Base-by-base conservation (phyloP, 306 rosid genomes). In the Lagenaria siceraria region DNA sequence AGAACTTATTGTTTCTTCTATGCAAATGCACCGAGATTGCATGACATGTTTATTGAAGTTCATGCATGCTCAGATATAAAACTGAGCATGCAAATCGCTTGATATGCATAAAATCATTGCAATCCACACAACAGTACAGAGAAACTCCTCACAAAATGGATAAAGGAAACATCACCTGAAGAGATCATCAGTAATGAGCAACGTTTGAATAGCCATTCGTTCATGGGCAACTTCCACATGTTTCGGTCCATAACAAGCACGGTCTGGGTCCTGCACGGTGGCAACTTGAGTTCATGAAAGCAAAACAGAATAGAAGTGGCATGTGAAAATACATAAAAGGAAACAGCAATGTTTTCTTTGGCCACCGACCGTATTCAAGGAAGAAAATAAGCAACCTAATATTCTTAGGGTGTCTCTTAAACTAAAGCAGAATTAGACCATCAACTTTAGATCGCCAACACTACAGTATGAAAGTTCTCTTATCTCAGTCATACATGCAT, bases 181-280 rank as follows among this genome's bases (percentile, higher is more conserved):
- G 68, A 95, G 97, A 6, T 87, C 92, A 74, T 95, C 99, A 2
- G 97, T 87, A 74, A 95, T 86, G 72, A 95, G 91, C 76, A 95
- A 91, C 21, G 92, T 87, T 81, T 95, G 97, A 64, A 95, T 85
- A 80, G 99, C 97, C 87, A 95, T 80, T 77, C 93, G 91, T 80
- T 95, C 99, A 80, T 89, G 90, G 80, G 99, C 99, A 80, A 95
- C 93, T 85, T 95, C 99, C 61, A 95, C 93, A 78, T 95, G 99
- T 86, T 92, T 95, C 18, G 86, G 83, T 81, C 99, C 99, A 86
- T 92, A 95, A 82, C 97, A 95, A 53, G 97, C 97, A 75, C 97
- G 97, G 65, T 83, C 65, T 58, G 96, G 78, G 79, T 95, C 97
- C 99, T 95, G 91, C 76, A 31, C 59, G 74, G 56, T 10, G 49